A percentile compares a stretch with the other conserved stretches of the same genome.
Conservation (phyloP, 768 basidiomycete genomes). For the Clitopilus passeckerianus region DNA sequence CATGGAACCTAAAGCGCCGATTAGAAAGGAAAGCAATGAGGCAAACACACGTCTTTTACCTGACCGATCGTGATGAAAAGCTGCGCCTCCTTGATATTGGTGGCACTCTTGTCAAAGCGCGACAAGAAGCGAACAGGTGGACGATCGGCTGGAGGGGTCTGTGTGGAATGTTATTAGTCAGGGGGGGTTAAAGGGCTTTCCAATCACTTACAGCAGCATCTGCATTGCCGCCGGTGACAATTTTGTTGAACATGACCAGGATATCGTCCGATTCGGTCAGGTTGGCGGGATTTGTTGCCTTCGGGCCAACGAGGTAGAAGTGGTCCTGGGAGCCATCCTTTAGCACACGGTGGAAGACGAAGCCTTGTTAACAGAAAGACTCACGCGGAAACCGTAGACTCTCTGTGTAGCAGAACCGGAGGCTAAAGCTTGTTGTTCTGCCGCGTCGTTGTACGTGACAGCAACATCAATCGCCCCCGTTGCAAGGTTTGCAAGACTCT, state of each 20-base stretch:
- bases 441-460: slow-evolving; percentile 50
- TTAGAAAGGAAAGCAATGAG: background rate
- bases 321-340: slow-evolving; percentile 32
- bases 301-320: slow-evolving; percentile 45
- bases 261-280: slow-evolving; percentile 26
- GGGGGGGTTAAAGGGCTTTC: background rate
- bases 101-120: slow-evolving; percentile 54
- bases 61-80: slow-evolving; percentile 48
- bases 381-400: slow-evolving; percentile 41
- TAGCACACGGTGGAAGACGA: background rate
- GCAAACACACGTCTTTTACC: slow-evolving; percentile 15
- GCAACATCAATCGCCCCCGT: slow-evolving; percentile 42
- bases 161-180: background rate
- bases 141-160: background rate
- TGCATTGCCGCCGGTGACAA: slow-evolving; percentile 36
- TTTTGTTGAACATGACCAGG: slow-evolving; percentile 41
- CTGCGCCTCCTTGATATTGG: slow-evolving; percentile 51
- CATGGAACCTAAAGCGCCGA: slow-evolving; percentile 41
- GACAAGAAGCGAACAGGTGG: slow-evolving; percentile 35
- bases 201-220: slow-evolving; percentile 28
- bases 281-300: slow-evolving; percentile 34
- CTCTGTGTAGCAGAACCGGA: slow-evolving; percentile 24
- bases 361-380: slow-evolving; percentile 4
- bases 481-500: slow-evolving; percentile 37
- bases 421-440: slow-evolving; percentile 32